A percentile compares a stretch with the other conserved stretches of the same genome.
These are phyloP conservation scores for Amesomyces nigricolor DNA, from an alignment of 2,329 filamentous ascomycete species.

Conservation along the genomic window DNA sequence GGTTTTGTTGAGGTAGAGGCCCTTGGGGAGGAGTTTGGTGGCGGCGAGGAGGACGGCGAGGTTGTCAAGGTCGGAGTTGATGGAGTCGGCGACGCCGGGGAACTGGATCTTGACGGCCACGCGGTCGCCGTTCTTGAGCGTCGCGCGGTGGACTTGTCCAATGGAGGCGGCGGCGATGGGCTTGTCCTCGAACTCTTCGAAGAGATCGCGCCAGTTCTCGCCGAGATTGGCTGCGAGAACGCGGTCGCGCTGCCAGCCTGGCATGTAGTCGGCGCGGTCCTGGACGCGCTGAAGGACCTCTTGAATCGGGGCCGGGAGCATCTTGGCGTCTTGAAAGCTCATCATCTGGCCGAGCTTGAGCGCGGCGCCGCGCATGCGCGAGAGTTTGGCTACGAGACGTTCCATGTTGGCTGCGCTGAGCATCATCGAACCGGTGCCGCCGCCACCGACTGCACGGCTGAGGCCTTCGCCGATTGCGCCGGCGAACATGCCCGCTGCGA, in stretches of 20 bases:
- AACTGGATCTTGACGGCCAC: slow-evolving; percentile 98
- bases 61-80: slow-evolving; percentile 94
- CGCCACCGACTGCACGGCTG: slow-evolving; percentile 68
- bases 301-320: slow-evolving; percentile 82
- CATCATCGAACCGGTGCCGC: slow-evolving; percentile 68
- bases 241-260: slow-evolving; percentile 80
- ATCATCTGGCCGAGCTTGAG: slow-evolving; percentile 97
- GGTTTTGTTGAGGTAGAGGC: slow-evolving; percentile 91
- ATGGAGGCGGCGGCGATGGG: slow-evolving; percentile 96
- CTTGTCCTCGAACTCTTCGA: slow-evolving; percentile 77
- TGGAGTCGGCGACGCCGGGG: slow-evolving; percentile 89
- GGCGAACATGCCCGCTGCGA: slow-evolving; percentile 92
- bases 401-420: slow-evolving; percentile 90
- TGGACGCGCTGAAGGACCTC: slow-evolving; percentile 90
- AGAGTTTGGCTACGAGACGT: slow-evolving; percentile 84
- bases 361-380: slow-evolving; percentile 94
- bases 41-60: slow-evolving; percentile 85
- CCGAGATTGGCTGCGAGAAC: slow-evolving; percentile 78
- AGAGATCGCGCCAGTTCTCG: slow-evolving; percentile 76
- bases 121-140: slow-evolving; percentile 64
- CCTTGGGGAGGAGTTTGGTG: slow-evolving; percentile 81
- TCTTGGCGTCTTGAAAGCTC: slow-evolving; percentile 95
- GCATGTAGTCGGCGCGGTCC: slow-evolving; percentile 97
- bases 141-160: slow-evolving; percentile 87
- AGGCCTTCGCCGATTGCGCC: slow-evolving; percentile 83